phyloP scores from a whole-genome alignment of 1,284 basidiomycete genomes.

The Fomitiporia mediterranea region DNA sequence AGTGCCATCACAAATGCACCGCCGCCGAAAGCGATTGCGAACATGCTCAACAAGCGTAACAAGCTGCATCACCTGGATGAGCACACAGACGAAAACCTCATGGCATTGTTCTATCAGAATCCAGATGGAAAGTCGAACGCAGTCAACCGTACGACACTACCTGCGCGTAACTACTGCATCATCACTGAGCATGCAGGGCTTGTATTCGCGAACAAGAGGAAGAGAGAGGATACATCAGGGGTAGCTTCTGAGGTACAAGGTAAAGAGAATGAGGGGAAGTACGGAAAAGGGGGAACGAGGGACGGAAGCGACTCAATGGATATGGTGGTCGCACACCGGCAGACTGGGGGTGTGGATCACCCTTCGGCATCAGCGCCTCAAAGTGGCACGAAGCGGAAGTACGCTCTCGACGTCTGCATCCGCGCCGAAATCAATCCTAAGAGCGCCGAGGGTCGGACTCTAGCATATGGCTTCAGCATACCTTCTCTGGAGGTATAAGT shows the following conservation, averaged over 20 bases:
- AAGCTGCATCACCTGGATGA: slow-evolving; percentile 34
- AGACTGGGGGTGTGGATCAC: slow-evolving; percentile 22
- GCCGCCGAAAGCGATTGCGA: slow-evolving; percentile 35
- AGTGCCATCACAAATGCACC: slow-evolving; percentile 35
- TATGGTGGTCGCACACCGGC: slow-evolving; percentile 23
- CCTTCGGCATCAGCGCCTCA: slow-evolving; percentile 23
- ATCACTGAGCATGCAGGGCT: slow-evolving; percentile 26
- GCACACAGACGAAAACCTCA: slow-evolving; percentile 36
- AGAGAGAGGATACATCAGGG: not conserved
- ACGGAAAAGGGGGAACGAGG: not conserved
- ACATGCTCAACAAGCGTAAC: slow-evolving; percentile 27
- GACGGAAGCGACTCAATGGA: slow-evolving; percentile 12
- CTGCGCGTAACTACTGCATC: slow-evolving; percentile 24
- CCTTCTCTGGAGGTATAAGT: slow-evolving; percentile 23
- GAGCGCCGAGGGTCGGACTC: slow-evolving; percentile 25
- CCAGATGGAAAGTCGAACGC: slow-evolving; percentile 20
- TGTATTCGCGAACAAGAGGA: not conserved
- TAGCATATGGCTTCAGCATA: slow-evolving; percentile 25
- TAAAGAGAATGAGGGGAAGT: not conserved
- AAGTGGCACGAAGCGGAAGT: slow-evolving; percentile 23
- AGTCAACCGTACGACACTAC: slow-evolving; percentile 21
- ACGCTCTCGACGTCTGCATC: slow-evolving; percentile 24
- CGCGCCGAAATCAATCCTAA: slow-evolving; percentile 24
- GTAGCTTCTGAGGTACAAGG: not conserved
- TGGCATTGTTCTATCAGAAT: slow-evolving; percentile 22